phyloP scores from a whole-genome alignment of 2,329 filamentous ascomycete species.

The Diaporthe vexans region DNA sequence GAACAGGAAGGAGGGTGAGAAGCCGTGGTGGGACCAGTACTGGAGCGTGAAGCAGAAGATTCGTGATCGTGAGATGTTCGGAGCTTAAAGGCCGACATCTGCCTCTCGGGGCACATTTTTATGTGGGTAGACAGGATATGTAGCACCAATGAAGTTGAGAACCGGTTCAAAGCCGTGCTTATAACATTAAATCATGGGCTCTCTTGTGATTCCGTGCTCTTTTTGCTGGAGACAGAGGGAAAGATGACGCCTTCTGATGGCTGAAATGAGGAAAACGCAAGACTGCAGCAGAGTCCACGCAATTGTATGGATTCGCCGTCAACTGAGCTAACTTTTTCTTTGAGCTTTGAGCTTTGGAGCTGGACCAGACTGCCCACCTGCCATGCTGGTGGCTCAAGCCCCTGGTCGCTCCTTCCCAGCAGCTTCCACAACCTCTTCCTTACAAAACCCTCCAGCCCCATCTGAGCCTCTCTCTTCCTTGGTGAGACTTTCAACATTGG shows the following conservation, averaged over 20 bases:
- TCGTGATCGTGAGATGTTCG: constrained; percentile 44
- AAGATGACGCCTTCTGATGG: too few relatives aligned
- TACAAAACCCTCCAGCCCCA: neutral
- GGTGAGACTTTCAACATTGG: too few relatives aligned
- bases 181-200: too few relatives aligned
- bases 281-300: too few relatives aligned
- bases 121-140: too few relatives aligned
- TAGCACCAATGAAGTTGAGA: neutral
- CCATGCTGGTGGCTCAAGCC: neutral
- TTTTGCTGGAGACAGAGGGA: too few relatives aligned
- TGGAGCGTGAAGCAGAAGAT: constrained; percentile 44
- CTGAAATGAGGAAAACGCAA: too few relatives aligned
- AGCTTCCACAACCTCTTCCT: neutral
- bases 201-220: too few relatives aligned
- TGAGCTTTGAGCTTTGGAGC: neutral
- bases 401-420: constrained; percentile 3
- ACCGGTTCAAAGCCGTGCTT: too few relatives aligned
- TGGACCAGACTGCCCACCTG: neutral
- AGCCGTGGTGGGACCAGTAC: constrained; percentile 45
- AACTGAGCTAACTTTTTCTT: neutral
- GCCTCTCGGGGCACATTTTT: too few relatives aligned
- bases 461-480: neutral
- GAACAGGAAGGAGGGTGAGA: constrained; percentile 35
- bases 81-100: constrained; percentile 8
- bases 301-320: too few relatives aligned